These are phyloP conservation scores for Haplographium delicatum DNA, from an alignment of 495 filamentous ascomycete genomes.

Conservation along the genomic window DNA sequence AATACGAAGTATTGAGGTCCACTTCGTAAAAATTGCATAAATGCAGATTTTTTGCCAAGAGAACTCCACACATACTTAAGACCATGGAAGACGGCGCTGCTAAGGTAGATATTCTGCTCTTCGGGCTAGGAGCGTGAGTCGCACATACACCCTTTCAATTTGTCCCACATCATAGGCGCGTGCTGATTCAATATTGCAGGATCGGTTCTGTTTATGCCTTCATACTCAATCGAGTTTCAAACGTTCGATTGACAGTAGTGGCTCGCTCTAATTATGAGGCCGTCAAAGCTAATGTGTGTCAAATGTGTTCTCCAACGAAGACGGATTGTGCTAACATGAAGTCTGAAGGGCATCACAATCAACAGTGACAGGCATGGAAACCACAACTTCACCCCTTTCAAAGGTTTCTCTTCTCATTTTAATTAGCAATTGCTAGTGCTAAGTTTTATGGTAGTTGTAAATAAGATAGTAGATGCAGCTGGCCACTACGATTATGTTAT, in stretches of 20 bases:
- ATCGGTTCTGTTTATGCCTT: conserved; percentile 1
- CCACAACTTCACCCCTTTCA: background rate
- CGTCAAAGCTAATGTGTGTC: background rate
- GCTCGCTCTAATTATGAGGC: background rate
- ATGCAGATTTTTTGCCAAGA: too few species aligned
- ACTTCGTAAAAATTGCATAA: too few species aligned
- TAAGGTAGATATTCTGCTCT: background rate
- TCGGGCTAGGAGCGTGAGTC: background rate
- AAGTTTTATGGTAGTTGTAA: too few species aligned
- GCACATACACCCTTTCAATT: background rate
- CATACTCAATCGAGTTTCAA: background rate
- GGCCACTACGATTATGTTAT: conserved; percentile 41
- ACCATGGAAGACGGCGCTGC: too few species aligned
- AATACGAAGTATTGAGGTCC: too few species aligned
- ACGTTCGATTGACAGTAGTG: background rate
- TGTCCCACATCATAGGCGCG: background rate
- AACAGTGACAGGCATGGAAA: background rate
- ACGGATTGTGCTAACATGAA: background rate
- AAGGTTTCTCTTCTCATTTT: background rate
- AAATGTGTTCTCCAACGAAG: too few species aligned
- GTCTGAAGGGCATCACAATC: background rate
- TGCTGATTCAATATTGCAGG: background rate
- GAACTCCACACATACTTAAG: too few species aligned
- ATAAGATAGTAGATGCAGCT: conserved; percentile 33
- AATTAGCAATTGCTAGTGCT: too few species aligned